Percentiles rank a stretch among this genome's conserved stretches.
phyloP scores from a whole-genome alignment of 352 stramenopile species.

The Achlya hypogyna region DNA sequence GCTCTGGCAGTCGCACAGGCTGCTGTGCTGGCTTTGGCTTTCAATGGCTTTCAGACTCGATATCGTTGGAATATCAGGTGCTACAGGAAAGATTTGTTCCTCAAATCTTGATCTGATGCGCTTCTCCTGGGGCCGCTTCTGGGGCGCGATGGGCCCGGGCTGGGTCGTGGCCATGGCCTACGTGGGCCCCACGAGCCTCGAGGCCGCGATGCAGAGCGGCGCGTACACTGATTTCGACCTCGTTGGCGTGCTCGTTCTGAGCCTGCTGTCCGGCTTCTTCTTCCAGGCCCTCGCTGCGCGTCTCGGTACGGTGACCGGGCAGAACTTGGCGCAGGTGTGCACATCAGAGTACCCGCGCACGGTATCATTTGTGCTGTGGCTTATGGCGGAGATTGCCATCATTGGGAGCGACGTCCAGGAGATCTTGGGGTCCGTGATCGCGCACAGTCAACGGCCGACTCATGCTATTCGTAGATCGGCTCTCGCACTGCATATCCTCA shows the following conservation, averaged over 20 bases:
- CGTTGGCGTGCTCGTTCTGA: constrained; percentile 82
- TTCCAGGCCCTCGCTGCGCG: constrained; percentile 83
- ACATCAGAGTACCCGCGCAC: constrained; percentile 49
- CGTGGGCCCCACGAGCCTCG: constrained; percentile 87
- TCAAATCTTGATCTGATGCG: not conserved
- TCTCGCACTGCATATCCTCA: constrained; percentile 73
- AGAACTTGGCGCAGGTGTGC: constrained; percentile 69
- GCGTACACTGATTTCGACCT: constrained; percentile 73
- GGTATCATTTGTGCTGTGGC: constrained; percentile 53
- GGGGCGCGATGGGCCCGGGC: constrained; percentile 40
- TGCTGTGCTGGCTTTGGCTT: not conserved
- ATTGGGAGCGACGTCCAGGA: constrained; percentile 84
- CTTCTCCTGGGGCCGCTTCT: constrained; percentile 53
- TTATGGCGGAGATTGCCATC: constrained; percentile 84
- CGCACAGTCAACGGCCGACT: not conserved
- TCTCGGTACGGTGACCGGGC: constrained; percentile 76
- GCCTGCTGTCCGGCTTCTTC: constrained; percentile 69
- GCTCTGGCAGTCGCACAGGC: no score
- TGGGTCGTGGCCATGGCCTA: constrained; percentile 84
- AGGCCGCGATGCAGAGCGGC: constrained; percentile 86
- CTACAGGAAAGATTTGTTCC: not conserved
- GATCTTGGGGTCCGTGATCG: constrained; percentile 31
- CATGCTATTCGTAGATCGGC: constrained; percentile 35
- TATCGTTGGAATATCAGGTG: not conserved
- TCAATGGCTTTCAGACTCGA: not conserved